Evolutionary conservation across 2,329 filamentous ascomycete genomes (phyloP).

Genomic region (Trichoderma oligosporum): DNA sequence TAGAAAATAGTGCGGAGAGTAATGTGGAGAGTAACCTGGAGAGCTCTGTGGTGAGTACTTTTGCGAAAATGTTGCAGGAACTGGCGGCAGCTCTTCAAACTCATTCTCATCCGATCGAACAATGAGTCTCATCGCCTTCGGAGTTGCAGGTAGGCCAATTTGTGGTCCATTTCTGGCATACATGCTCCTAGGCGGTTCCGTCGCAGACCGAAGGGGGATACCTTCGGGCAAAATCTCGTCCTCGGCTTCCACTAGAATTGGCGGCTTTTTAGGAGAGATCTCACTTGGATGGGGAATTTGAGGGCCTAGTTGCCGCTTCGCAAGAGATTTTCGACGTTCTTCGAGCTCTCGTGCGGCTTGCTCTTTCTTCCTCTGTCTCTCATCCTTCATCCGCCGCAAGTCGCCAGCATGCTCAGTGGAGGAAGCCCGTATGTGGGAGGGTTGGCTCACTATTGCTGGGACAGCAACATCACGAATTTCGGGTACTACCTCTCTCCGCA

Average conservation of each 20-base stretch:
- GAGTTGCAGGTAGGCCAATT: slow-evolving; percentile 83
- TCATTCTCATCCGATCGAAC: slow-evolving; percentile 53
- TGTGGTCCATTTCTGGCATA: slow-evolving; percentile 48
- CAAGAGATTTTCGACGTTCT: slow-evolving; percentile 78
- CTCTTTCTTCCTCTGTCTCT: slow-evolving; percentile 65
- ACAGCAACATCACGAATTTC: slow-evolving; percentile 34
- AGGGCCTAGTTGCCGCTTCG: slow-evolving; percentile 73
- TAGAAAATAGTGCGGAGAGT: slow-evolving; percentile 28
- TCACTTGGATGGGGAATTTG: slow-evolving; percentile 71
- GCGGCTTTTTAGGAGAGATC: slow-evolving; percentile 33
- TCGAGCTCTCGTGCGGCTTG: slow-evolving; percentile 81
- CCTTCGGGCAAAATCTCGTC: slow-evolving; percentile 41
- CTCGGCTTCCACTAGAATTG: slow-evolving; percentile 41
- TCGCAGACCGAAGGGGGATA: slow-evolving; percentile 58
- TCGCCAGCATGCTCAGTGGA: slow-evolving; percentile 52
- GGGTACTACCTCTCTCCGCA: slow-evolving; percentile 32
- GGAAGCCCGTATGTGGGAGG: slow-evolving; percentile 32
- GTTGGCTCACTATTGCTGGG: slow-evolving; percentile 21
- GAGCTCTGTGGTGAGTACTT: slow-evolving; percentile 40
- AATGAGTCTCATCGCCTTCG: slow-evolving; percentile 82
- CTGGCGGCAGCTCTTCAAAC: slow-evolving; percentile 41
- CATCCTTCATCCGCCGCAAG: slow-evolving; percentile 53
- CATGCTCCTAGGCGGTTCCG: slow-evolving; percentile 56
- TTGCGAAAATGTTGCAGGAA: slow-evolving; percentile 48
- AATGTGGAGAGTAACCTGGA: slow-evolving; percentile 24